These are phyloP conservation scores for Nicotiana undulata DNA, from an alignment of 257 asterid genomes.

Conservation along the genomic window DNA sequence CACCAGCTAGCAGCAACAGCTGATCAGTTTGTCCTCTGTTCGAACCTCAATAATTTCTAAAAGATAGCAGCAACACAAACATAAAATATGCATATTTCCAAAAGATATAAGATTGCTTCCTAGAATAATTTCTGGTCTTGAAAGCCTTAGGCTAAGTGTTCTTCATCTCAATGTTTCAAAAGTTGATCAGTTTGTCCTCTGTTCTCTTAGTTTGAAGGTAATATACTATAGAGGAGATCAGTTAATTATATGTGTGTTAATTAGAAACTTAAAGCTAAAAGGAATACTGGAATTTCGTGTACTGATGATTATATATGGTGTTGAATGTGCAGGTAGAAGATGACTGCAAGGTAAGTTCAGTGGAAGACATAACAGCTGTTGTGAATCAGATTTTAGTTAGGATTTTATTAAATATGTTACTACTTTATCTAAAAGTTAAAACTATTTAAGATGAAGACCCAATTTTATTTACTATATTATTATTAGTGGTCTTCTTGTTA, in stretches of 20 bases:
- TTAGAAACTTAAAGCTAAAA: neutral
- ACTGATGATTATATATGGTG: neutral
- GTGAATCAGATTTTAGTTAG: conserved; percentile 23
- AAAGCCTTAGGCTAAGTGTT: conserved; percentile 22
- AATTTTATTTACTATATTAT: no score
- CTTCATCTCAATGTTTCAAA: conserved; percentile 38
- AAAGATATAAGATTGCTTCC: conserved; percentile 9
- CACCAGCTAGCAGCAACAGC: no score
- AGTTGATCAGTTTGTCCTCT: conserved; percentile 23
- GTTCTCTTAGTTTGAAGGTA: conserved; percentile 30
- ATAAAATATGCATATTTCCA: no score
- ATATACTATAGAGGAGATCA: neutral
- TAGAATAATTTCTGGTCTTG: conserved; percentile 27
- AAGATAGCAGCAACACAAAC: no score
- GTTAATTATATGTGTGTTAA: no score
- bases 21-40: no score
- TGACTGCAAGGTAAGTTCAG: conserved; percentile 23
- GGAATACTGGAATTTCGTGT: neutral
- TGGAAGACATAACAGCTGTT: conserved; percentile 35
- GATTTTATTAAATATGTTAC: no score
- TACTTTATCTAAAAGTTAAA: no score
- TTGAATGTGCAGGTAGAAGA: conserved; percentile 30
- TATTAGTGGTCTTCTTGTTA: no score
- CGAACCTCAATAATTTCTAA: no score
- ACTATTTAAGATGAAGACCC: no score